phyloP scores from a whole-genome alignment of 1,139 yeast genomes.

The Taiozyma onychis region DNA sequence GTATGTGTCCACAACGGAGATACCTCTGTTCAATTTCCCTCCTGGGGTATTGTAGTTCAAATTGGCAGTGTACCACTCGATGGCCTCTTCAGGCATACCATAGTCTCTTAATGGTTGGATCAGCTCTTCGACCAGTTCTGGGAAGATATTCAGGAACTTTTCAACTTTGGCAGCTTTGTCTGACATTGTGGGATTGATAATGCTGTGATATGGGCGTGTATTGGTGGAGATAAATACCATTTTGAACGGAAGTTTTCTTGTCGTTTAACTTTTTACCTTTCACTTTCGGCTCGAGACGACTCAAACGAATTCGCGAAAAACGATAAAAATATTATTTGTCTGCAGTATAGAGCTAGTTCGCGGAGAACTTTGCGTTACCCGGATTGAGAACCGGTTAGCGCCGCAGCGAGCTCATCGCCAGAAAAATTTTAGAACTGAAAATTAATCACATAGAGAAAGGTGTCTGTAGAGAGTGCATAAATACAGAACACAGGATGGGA shows the following conservation, averaged over 20 bases:
- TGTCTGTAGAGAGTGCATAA: background rate
- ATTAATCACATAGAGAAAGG: background rate
- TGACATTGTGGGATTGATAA: conserved; percentile 18
- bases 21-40: conserved; percentile 94
- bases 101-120: conserved; percentile 55
- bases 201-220: too few relatives aligned
- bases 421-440: background rate
- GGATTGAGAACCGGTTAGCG: background rate
- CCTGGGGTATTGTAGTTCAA: conserved; percentile 90
- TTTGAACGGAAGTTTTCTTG: background rate
- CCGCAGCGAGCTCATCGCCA: background rate
- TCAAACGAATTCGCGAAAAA: background rate
- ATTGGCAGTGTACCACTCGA: conserved; percentile 74
- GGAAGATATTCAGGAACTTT: conserved; percentile 71
- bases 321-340: too few relatives aligned
- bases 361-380: background rate
- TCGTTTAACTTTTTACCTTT: background rate
- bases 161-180: conserved; percentile 35
- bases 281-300: background rate
- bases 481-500: conserved; percentile 23
- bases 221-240: too few relatives aligned
- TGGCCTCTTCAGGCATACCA: conserved; percentile 83
- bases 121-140: conserved; percentile 73
- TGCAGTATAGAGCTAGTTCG: too few relatives aligned
- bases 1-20: conserved; percentile 92